Base-by-base conservation (phyloP, 2,329 filamentous ascomycete species). In the Emericellopsis atlantica region DNA sequence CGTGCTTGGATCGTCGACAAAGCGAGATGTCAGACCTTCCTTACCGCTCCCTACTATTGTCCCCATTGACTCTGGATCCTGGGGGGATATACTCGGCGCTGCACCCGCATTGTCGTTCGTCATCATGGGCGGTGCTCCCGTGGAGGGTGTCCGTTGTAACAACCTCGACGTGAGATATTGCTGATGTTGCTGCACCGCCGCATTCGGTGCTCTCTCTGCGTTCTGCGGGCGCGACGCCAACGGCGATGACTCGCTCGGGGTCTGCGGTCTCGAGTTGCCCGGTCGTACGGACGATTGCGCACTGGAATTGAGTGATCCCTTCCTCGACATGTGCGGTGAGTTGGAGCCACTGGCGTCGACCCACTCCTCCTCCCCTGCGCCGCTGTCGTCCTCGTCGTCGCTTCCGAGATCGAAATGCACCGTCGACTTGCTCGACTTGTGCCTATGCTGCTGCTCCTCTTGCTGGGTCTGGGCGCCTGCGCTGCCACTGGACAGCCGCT, bases 91-190 rank as follows among this genome's bases (percentile, higher is more conserved):
- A 9, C 26, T 29, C 9, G 55, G 14, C 58, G 59, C 12, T 58
- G 53, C 32, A 9, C 62, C 42, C 57, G 61, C 42, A 49, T 69
- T 62, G 45, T 81, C 71, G 44, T 70, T 62, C 7, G 78, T 80
- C 70, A 83, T 81, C 53, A 79, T 70, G 32, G 77, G 79, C 31
- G 79, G 74, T 4, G 74, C 71, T 45, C 73, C 69, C 45, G 76
- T 68, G 6, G 77, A 78, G 1, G 76, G 70, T 9, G 69, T 76
- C 48, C 81, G 72, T 52, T 81, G 74, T 2, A 87, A 66, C 32
- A 85, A 59, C 44, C 79, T 70, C 24, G 79, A 79, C 6, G 81
- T 84, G 40, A 84, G 71, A 45, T 80, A 75, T 49, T 79, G 74
- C 45, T 76, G 79, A 51, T 80, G 37, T 24, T 33, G 40, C 29